Evolutionary conservation across 768 basidiomycete species (phyloP).

Genomic region (Hericium coralloides): DNA sequence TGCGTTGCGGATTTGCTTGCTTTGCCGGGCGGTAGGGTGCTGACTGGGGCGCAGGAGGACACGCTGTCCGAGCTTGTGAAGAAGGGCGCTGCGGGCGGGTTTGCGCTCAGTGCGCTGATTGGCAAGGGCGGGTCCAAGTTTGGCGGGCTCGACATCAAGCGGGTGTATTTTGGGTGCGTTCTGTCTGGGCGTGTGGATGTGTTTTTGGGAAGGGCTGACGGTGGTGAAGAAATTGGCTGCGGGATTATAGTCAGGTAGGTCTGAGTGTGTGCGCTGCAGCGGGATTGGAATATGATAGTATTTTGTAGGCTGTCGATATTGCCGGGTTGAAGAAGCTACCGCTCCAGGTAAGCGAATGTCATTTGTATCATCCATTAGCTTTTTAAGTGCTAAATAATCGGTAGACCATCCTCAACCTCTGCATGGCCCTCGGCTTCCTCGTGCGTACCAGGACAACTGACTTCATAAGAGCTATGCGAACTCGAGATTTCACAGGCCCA

Average conservation of each 20-base stretch:
- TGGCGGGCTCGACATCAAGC: conserved; percentile 70
- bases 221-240: conserved; percentile 63
- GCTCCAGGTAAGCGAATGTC: conserved; percentile 39
- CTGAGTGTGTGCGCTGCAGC: background rate
- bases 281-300: too few species aligned
- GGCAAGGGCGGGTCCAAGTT: conserved; percentile 58
- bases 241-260: conserved; percentile 73
- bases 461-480: background rate
- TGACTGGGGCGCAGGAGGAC: conserved; percentile 50
- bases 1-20: conserved; percentile 15
- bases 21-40: background rate
- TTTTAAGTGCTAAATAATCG: background rate
- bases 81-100: conserved; percentile 34
- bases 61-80: conserved; percentile 52
- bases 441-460: conserved; percentile 26
- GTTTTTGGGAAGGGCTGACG: background rate
- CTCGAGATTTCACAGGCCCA: conserved; percentile 39
- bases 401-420: conserved; percentile 79
- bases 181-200: background rate
- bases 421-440: conserved; percentile 88
- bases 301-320: conserved; percentile 65
- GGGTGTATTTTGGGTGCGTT: conserved; percentile 71
- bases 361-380: background rate
- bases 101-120: conserved; percentile 49
- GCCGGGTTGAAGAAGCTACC: conserved; percentile 67